Percentiles rank a stretch among this genome's conserved stretches.
Conservation (phyloP, 2,329 filamentous ascomycete genomes). For the Xylaria sp. region DNA sequence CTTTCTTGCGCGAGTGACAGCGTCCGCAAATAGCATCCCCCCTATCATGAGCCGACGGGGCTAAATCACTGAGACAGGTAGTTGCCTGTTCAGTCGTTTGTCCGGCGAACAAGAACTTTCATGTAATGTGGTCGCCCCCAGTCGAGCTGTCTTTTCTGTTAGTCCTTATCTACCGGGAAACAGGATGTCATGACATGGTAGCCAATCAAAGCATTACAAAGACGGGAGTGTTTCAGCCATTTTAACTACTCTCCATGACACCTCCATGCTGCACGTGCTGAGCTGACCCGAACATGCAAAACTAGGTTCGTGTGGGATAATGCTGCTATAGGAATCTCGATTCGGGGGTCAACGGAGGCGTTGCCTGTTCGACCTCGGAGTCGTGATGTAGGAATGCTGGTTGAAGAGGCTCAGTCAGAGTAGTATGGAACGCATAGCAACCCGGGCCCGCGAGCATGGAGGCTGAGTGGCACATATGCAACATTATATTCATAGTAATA, state of each 20-base stretch:
- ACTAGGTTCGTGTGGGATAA: background rate
- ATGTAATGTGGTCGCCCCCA: background rate
- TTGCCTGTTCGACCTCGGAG: background rate
- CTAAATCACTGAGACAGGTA: background rate
- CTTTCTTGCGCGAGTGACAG: background rate
- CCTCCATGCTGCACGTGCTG: background rate
- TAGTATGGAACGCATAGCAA: slow-evolving; percentile 15
- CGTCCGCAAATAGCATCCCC: background rate
- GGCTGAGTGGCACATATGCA: slow-evolving; percentile 27
- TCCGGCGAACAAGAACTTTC: background rate
- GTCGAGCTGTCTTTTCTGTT: background rate
- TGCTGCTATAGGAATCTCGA: background rate
- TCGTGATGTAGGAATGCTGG: background rate
- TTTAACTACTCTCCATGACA: background rate
- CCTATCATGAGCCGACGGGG: background rate
- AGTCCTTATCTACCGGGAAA: background rate
- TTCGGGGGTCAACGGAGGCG: background rate
- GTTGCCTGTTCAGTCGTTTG: background rate
- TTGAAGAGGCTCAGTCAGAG: slow-evolving; percentile 19
- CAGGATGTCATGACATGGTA: background rate
- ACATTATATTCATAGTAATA: slow-evolving; percentile 25
- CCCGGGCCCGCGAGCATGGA: slow-evolving; percentile 4
- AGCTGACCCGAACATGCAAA: background rate
- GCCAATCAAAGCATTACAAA: slow-evolving; percentile 14
- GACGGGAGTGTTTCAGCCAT: slow-evolving; percentile 15